A percentile compares a stretch with the other conserved stretches of the same genome.
phyloP scores from a whole-genome alignment of 495 filamentous ascomycete genomes.

The Penicillium simplicissimum region DNA sequence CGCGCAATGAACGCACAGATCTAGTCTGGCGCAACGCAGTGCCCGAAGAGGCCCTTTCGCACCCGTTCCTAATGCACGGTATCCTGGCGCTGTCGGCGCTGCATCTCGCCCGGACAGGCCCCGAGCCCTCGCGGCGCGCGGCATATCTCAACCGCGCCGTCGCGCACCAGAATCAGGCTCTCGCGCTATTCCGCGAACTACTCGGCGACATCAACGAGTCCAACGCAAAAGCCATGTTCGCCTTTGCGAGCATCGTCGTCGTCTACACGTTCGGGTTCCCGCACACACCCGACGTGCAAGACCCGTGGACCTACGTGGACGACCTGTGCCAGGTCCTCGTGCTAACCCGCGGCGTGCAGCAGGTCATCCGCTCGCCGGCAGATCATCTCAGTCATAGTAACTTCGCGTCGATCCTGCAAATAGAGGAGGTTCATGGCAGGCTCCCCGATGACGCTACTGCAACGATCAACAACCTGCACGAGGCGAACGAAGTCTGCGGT shows the following conservation, averaged over 20 bases:
- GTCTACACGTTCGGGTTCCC: constrained; percentile 54
- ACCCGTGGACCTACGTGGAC: constrained; percentile 39
- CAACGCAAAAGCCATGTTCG: constrained; percentile 54
- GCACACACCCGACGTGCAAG: constrained; percentile 36
- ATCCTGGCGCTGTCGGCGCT: constrained; percentile 51
- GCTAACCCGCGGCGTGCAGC: constrained; percentile 47
- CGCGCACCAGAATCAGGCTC: constrained; percentile 49
- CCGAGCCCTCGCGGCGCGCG: constrained; percentile 23
- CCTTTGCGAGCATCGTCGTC: constrained; percentile 50
- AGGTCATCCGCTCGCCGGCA: constrained; percentile 38
- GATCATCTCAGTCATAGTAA: constrained; percentile 29
- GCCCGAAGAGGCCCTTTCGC: constrained; percentile 46
- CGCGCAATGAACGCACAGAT: constrained; percentile 35
- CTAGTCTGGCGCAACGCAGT: constrained; percentile 46
- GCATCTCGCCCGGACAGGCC: constrained; percentile 42
- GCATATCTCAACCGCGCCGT: constrained; percentile 44
- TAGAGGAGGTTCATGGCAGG: constrained; percentile 26
- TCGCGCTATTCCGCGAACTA: constrained; percentile 45
- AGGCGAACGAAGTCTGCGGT: constrained; percentile 31
- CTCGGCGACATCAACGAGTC: constrained; percentile 42
- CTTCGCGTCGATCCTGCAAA: constrained; percentile 33
- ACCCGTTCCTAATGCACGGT: constrained; percentile 55
- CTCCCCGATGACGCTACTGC: constrained; percentile 24
- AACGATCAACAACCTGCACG: constrained; percentile 28
- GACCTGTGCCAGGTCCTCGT: constrained; percentile 47